These are phyloP conservation scores for Chytridium lagenaria DNA, from an alignment of 371 early-diverging fungal species.

Conservation along the genomic window DNA sequence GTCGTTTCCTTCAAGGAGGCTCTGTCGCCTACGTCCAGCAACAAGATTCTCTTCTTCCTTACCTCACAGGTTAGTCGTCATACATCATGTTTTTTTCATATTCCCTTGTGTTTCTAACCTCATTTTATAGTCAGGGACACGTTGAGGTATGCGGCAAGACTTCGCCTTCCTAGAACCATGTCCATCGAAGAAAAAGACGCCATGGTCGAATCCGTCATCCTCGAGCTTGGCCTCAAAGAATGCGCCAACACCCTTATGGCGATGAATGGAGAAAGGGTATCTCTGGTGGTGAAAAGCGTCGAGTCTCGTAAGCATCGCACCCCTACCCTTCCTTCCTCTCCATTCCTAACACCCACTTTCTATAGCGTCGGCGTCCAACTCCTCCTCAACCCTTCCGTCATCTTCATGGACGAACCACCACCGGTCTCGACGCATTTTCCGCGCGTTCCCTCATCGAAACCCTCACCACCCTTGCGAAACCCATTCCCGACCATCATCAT, in stretches of 20 bases:
- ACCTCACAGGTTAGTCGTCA: conserved; percentile 31
- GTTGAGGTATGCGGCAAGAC: conserved; percentile 78
- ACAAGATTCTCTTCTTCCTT: conserved; percentile 50
- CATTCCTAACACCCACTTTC: not conserved
- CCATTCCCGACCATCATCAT: conserved; percentile 66
- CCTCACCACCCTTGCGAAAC: conserved; percentile 60
- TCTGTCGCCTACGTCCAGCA: conserved; percentile 52
- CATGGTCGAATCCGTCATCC: conserved; percentile 72
- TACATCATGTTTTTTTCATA: not conserved
- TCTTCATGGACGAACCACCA: conserved; percentile 94
- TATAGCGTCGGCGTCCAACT: conserved; percentile 68
- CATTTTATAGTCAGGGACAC: conserved; percentile 64
- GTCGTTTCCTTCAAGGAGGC: conserved; percentile 26
- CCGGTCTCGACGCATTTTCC: conserved; percentile 80
- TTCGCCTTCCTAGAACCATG: conserved; percentile 71
- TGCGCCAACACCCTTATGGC: conserved; percentile 83
- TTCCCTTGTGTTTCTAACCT: too few species aligned
- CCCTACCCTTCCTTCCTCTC: not conserved
- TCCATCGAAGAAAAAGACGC: conserved; percentile 52
- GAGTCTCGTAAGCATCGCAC: conserved; percentile 51
- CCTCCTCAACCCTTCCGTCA: conserved; percentile 83
- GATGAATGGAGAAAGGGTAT: conserved; percentile 88
- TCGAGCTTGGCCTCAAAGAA: conserved; percentile 76
- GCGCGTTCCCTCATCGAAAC: conserved; percentile 68
- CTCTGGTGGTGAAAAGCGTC: conserved; percentile 53